phyloP scores from a whole-genome alignment of 2,329 filamentous ascomycete species.

The Pseudogymnoascus sp. region DNA sequence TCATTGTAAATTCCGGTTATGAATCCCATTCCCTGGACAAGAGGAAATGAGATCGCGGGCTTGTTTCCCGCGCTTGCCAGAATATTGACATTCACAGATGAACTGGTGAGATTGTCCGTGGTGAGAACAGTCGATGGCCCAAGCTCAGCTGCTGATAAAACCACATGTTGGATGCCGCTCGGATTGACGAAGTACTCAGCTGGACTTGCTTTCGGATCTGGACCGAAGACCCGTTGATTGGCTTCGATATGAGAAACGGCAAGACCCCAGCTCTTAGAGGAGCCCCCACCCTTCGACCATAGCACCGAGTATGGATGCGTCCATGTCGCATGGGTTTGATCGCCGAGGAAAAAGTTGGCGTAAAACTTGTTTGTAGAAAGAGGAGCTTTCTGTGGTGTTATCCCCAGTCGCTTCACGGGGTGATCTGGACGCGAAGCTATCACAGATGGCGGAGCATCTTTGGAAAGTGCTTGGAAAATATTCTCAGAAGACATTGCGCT shows the following conservation, averaged over 20 bases:
- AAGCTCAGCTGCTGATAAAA: constrained; percentile 73
- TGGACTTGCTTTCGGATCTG: constrained; percentile 48
- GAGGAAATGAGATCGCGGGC: constrained; percentile 65
- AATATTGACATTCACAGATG: constrained; percentile 62
- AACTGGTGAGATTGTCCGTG: constrained; percentile 47
- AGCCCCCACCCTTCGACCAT: constrained; percentile 59
- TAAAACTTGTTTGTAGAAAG: constrained; percentile 76
- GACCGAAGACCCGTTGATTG: constrained; percentile 60
- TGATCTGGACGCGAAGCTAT: constrained; percentile 48
- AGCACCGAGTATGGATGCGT: constrained; percentile 67
- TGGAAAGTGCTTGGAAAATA: constrained; percentile 53
- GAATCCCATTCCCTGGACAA: constrained; percentile 86
- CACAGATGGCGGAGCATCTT: constrained; percentile 41
- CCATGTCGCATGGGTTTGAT: constrained; percentile 62
- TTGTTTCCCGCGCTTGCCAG: constrained; percentile 43
- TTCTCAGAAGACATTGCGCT: constrained; percentile 27
- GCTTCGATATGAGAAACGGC: constrained; percentile 67
- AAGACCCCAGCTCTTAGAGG: constrained; percentile 67
- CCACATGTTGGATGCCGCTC: constrained; percentile 71
- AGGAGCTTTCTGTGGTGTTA: constrained; percentile 36
- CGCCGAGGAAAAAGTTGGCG: constrained; percentile 70
- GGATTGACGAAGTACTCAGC: constrained; percentile 73
- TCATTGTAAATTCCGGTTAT: constrained; percentile 71
- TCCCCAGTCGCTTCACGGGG: constrained; percentile 48
- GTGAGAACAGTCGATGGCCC: constrained; percentile 50